Evolutionary conservation across 2,329 filamentous ascomycete species (phyloP).

Genomic region (Botrytis galanthina): DNA sequence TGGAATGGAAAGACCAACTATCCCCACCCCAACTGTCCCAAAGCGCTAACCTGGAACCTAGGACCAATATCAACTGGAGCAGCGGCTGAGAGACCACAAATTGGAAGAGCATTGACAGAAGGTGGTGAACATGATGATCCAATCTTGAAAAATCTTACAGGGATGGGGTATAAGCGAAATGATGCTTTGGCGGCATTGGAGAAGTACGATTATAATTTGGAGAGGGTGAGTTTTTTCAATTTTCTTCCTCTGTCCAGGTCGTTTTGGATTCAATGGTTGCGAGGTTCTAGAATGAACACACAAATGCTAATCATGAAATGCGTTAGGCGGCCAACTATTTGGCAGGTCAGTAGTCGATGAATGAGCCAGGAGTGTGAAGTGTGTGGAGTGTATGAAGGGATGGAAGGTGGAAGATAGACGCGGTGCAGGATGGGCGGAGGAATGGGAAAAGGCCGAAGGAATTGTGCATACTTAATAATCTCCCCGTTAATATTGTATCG

Average conservation of each 20-base stretch:
- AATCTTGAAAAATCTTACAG: conserved; percentile 82
- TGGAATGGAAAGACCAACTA: background rate
- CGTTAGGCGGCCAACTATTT: conserved; percentile 6
- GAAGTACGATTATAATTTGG: conserved; percentile 93
- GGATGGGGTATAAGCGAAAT: conserved; percentile 79
- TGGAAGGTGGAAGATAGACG: background rate
- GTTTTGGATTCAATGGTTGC: background rate
- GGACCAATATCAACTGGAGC: background rate
- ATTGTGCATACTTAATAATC: conserved; percentile 13
- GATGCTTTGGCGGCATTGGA: conserved; percentile 79
- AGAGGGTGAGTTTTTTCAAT: conserved; percentile 66
- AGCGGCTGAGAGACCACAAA: conserved; percentile 40
- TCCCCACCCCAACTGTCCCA: no score
- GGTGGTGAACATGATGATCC: conserved; percentile 85
- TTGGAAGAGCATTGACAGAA: conserved; percentile 68
- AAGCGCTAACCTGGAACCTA: no score
- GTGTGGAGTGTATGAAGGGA: background rate
- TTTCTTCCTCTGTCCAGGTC: background rate
- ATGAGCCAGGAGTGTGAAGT: background rate
- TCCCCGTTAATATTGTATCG: conserved; percentile 1
- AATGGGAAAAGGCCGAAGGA: background rate
- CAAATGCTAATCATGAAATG: background rate
- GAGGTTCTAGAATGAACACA: background rate
- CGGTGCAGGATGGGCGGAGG: background rate
- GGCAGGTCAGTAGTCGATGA: background rate